Conservation (phyloP, 768 basidiomycete genomes). For the Chalciporus piperatus region DNA sequence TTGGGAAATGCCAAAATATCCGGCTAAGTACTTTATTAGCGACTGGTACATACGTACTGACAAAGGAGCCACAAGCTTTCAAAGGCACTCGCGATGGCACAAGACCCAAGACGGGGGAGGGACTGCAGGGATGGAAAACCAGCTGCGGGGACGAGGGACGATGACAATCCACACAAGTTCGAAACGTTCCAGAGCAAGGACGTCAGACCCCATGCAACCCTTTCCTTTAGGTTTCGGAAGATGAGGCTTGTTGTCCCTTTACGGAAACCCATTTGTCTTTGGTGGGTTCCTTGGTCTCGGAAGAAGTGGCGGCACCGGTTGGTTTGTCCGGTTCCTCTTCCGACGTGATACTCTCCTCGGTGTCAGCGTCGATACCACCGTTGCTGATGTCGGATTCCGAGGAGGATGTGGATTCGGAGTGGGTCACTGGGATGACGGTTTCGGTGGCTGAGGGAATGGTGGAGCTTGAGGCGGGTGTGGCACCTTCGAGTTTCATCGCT, state of each 20-base stretch:
- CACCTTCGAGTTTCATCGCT: conserved; percentile 27
- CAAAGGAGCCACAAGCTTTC: conserved; percentile 11
- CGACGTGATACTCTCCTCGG: conserved; percentile 72
- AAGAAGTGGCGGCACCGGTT: conserved; percentile 7
- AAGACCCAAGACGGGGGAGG: conserved; percentile 11
- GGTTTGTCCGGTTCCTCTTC: conserved; percentile 60
- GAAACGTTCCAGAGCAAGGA: conserved; percentile 10
- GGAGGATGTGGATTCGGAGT: conserved; percentile 40
- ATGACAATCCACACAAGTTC: conserved; percentile 1
- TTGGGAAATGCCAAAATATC: conserved; percentile 13
- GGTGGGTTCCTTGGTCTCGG: conserved; percentile 29
- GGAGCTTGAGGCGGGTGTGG: conserved; percentile 5
- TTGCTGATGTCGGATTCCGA: conserved; percentile 62
- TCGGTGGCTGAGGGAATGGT: conserved; percentile 10
- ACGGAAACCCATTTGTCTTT: conserved; percentile 81
- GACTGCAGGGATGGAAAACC: not conserved
- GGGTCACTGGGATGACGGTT: conserved; percentile 19
- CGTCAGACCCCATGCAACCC: not conserved
- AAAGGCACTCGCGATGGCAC: conserved; percentile 19
- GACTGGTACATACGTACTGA: conserved; percentile 22
- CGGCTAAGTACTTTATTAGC: conserved; percentile 17
- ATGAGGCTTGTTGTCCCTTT: conserved; percentile 43
- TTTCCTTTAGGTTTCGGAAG: conserved; percentile 5
- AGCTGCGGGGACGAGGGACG: not conserved
- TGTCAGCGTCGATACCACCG: conserved; percentile 65